Conservation (phyloP, 1,284 basidiomycete genomes). For the Ceratobasidium papillatum region DNA sequence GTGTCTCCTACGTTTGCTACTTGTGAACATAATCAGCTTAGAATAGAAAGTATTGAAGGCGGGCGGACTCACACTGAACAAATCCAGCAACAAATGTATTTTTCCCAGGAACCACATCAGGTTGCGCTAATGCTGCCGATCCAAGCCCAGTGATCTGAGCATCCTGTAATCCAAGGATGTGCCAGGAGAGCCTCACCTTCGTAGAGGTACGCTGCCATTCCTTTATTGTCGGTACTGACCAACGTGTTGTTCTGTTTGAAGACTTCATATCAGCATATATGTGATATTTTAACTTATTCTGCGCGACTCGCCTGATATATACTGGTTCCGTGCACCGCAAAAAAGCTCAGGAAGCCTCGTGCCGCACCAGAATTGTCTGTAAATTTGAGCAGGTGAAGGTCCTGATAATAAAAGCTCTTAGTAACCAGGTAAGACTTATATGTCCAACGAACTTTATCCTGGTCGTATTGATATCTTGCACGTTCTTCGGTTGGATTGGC, state of each 20-base stretch:
- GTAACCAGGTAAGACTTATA: background rate
- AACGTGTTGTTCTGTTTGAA: slow-evolving; percentile 73
- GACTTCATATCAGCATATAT: background rate
- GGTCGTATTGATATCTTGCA: slow-evolving; percentile 66
- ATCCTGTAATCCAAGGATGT: background rate
- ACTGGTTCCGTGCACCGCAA: slow-evolving; percentile 82
- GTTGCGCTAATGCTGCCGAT: slow-evolving; percentile 65
- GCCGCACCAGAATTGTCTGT: slow-evolving; percentile 65
- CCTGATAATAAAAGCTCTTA: slow-evolving; percentile 45
- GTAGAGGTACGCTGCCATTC: slow-evolving; percentile 81
- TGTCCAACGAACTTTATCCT: slow-evolving; percentile 62
- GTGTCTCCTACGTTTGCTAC: slow-evolving; percentile 82
- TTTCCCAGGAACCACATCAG: slow-evolving; percentile 70
- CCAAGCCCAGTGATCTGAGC: too few relatives aligned
- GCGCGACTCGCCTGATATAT: slow-evolving; percentile 65
- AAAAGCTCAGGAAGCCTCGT: slow-evolving; percentile 77
- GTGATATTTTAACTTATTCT: background rate
- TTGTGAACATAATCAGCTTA: background rate
- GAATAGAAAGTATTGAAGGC: background rate
- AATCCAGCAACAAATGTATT: slow-evolving; percentile 78
- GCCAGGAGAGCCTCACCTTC: slow-evolving; percentile 60
- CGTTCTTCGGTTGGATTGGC: slow-evolving; percentile 75
- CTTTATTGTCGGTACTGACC: slow-evolving; percentile 80
- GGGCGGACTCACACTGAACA: slow-evolving; percentile 64
- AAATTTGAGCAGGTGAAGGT: slow-evolving; percentile 71